phyloP scores from a whole-genome alignment of 805 yeast species.

The Blastobotrys peoriensis region DNA sequence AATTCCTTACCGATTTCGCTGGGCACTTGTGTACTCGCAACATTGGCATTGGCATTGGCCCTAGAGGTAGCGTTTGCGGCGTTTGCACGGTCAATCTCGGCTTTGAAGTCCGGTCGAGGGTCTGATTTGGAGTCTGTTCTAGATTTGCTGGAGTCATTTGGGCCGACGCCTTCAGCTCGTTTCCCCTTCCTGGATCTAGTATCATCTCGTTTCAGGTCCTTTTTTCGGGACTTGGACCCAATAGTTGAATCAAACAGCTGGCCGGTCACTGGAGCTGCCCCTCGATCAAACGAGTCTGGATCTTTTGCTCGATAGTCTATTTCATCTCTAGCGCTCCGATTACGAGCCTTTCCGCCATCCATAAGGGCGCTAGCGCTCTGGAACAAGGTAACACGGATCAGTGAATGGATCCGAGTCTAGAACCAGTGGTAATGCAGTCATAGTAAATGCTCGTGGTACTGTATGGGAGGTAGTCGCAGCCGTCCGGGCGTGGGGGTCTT shows the following conservation, averaged over 20 bases:
- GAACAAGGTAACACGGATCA: too few species aligned
- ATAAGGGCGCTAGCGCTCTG: too few species aligned
- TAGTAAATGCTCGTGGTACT: too few species aligned
- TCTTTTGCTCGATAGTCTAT: too few species aligned
- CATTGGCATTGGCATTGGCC: not conserved
- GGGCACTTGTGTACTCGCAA: not conserved
- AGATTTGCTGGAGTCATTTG: not conserved
- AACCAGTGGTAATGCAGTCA: too few species aligned
- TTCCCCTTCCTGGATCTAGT: not conserved
- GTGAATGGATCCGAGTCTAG: too few species aligned
- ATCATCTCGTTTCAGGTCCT: not conserved
- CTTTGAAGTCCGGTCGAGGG: conserved; percentile 1
- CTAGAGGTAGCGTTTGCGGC: not conserved
- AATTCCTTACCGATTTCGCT: conserved; percentile 5
- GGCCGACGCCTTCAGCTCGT: not conserved
- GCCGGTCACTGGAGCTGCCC: not conserved
- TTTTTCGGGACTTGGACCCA: conserved; percentile 1
- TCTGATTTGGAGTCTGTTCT: not conserved
- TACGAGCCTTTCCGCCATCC: too few species aligned
- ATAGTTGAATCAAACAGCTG: not conserved
- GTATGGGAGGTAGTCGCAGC: too few species aligned
- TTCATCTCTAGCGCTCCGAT: too few species aligned
- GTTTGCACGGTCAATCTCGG: not conserved
- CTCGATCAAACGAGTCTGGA: not conserved
- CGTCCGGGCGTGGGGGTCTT: too few species aligned